Base-by-base conservation (phyloP, 1,284 basidiomycete species). In the Wolfiporia cocos region DNA sequence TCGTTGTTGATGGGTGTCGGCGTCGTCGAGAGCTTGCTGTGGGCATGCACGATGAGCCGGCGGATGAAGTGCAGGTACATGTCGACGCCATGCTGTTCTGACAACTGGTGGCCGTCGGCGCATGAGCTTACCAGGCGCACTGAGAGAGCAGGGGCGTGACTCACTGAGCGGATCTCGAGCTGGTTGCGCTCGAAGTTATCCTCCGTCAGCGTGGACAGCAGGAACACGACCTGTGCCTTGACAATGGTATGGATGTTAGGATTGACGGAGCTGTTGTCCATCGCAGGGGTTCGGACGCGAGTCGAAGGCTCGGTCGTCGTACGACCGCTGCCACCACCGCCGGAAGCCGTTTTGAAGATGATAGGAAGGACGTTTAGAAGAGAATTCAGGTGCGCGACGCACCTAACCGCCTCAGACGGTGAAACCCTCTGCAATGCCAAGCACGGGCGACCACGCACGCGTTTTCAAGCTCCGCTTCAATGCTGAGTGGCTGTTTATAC, bases 61-160 rank as follows among this genome's bases (percentile, higher is more conserved):
- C 92, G 86, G 52, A 97, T 88, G 69, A 94, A 94, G 67, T 96
- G 92, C 48, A 92, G 78, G 68, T 96, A 95, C 50, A 92, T 94
- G 64, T 95, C 93, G 57, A 91, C 76, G 43, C 92, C 91, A 75
- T 96, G 90, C 61, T 91, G 87, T 59, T 95, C 91, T 50, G 91
- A 90, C 55, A 96, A 78, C 92, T 96, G 48, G 18, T 43, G 22
- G 22, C 32, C 37, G 31, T 23, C 34, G 40, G 39, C 50, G 33
- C 26, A 46, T 44, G 41, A 42, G 32, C 11, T 21, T 40, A 34
- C 34, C 15, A 26, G 28, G 36, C 23, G 22, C 24, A 28, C 32
- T 26, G 22, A 22, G n/a, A 20, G 28, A 28, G 11, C 41, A 42
- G 42, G 44, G 38, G 24, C 49, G 44, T 23, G 41, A 77, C 88